phyloP scores from a whole-genome alignment of 371 early-diverging fungal genomes.

The Lichtheimia ornata region DNA sequence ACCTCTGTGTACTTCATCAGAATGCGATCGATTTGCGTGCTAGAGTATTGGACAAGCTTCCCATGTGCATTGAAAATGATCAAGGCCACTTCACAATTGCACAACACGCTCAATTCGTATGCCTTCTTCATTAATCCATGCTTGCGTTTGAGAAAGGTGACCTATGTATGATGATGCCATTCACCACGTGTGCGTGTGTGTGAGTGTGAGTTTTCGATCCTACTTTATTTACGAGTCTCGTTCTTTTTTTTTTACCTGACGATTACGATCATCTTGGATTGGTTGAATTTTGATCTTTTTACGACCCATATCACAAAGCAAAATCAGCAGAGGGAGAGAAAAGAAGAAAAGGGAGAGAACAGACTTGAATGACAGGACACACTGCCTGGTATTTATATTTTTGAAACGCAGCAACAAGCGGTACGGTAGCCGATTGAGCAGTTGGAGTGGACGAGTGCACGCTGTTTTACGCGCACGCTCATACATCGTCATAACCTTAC shows the following conservation, averaged over 20 bases:
- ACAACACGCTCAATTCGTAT: slow-evolving; percentile 95
- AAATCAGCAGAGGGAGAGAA: neutral
- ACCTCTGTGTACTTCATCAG: slow-evolving; percentile 91
- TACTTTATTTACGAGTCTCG: slow-evolving; percentile 57
- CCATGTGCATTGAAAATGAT: slow-evolving; percentile 91
- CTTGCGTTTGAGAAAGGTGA: slow-evolving; percentile 96
- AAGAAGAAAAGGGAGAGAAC: neutral
- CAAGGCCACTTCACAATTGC: slow-evolving; percentile 95
- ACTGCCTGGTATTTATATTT: too few species aligned
- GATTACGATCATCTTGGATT: slow-evolving; percentile 92
- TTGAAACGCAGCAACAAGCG: too few species aligned
- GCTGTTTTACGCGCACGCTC: too few species aligned
- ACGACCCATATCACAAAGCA: slow-evolving; percentile 75
- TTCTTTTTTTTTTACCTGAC: slow-evolving; percentile 84
- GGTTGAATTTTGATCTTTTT: slow-evolving; percentile 96
- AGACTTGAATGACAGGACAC: too few species aligned
- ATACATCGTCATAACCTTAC: too few species aligned
- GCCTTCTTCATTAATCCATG: slow-evolving; percentile 99
- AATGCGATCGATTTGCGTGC: slow-evolving; percentile 90
- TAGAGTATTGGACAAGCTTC: slow-evolving; percentile 92
- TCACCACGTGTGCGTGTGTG: neutral
- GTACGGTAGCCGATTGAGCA: too few species aligned
- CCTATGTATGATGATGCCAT: slow-evolving; percentile 41
- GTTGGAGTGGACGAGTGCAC: too few species aligned
- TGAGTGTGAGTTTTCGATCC: neutral